phyloP scores from a whole-genome alignment of 1,284 basidiomycete genomes.

The Tremellales sp. region DNA sequence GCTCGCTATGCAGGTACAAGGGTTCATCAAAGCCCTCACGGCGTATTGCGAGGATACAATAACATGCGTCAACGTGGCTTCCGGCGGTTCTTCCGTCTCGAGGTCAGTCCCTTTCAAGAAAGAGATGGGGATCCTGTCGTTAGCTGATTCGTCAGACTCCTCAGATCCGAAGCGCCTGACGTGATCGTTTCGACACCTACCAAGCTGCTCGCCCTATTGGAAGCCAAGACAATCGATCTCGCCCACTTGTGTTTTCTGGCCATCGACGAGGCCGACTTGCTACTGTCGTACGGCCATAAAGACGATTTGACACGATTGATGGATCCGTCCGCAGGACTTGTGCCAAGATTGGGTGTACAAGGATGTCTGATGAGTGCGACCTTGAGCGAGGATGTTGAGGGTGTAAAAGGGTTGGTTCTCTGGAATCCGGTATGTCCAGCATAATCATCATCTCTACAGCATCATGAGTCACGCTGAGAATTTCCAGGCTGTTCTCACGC shows the following conservation, averaged over 20 bases:
- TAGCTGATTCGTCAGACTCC: slow-evolving; percentile 49
- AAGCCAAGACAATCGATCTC: slow-evolving; percentile 61
- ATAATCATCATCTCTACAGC: neutral
- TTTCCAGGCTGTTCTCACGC: slow-evolving; percentile 68
- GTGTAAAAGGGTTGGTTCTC: slow-evolving; percentile 80
- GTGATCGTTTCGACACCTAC: slow-evolving; percentile 90
- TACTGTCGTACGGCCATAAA: slow-evolving; percentile 95
- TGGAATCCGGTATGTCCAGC: slow-evolving; percentile 69
- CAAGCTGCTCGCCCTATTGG: slow-evolving; percentile 70
- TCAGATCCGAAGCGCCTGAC: slow-evolving; percentile 88
- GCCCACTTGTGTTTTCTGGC: slow-evolving; percentile 74
- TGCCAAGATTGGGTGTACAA: slow-evolving; percentile 82
- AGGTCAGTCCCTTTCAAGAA: slow-evolving; percentile 57
- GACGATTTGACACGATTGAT: slow-evolving; percentile 85
- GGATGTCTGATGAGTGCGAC: slow-evolving; percentile 97
- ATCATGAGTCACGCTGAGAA: neutral
- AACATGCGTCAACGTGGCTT: slow-evolving; percentile 71
- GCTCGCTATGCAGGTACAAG: slow-evolving; percentile 81
- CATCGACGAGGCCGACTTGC: slow-evolving; percentile 96
- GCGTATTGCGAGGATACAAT: slow-evolving; percentile 75
- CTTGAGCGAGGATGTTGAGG: slow-evolving; percentile 91
- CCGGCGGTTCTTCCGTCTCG: slow-evolving; percentile 69
- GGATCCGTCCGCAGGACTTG: slow-evolving; percentile 53
- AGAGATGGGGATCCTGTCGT: neutral
- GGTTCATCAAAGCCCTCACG: slow-evolving; percentile 64